Evolutionary conservation across 371 early-diverging fungal genomes (phyloP), one percentile per base, ranked within the genome.

Genomic region (Mucor saturninus): DNA sequence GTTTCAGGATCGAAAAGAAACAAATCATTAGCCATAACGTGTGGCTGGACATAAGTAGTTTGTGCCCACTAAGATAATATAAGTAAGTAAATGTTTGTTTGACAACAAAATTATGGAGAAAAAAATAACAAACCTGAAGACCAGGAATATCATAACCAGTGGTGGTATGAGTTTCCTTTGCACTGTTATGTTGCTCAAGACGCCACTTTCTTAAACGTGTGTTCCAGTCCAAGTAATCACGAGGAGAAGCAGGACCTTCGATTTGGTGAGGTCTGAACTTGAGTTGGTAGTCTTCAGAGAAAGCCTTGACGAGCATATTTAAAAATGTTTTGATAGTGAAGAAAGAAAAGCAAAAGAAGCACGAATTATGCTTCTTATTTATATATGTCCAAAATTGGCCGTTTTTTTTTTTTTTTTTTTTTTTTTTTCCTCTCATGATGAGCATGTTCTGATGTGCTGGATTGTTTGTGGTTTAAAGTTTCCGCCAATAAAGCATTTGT

Each of bases 231-330:
- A 67, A 48, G 35, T 67, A 67, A 1, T 72, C 72, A 49, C 64
- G 56, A 35, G 72, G 72, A 46, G 72, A 67, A 21, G 68, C 28
- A 58, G 72, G 72, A 21, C 72, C 72, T 51, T 72, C 72, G 4
- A 72, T 52, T 54, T 72, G 62, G 42, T 61, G 49, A 35, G 57
- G 39, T 40, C 40, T 67, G 39, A 72, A 57, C 39, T 67, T 72
- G 65, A 72, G 72, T 50, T 64, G 38, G 32, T 64, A 64, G 30
- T 72, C 62, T 61, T 64, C 68, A 53, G 64, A 49, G 39, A 57
- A 72, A 57, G 72, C 61, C 51, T 72, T 72, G 55, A 72, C 67
- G 32, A 67, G 68, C 72, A 72, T 72, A 4, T 51, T 45, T 43
- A n/a, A 8, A 21, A 21, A 46, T 43, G 38, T n/a, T 48, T 5